phyloP scores from a whole-genome alignment of 2,329 filamentous ascomycete genomes.

The Blumeria graminis region DNA sequence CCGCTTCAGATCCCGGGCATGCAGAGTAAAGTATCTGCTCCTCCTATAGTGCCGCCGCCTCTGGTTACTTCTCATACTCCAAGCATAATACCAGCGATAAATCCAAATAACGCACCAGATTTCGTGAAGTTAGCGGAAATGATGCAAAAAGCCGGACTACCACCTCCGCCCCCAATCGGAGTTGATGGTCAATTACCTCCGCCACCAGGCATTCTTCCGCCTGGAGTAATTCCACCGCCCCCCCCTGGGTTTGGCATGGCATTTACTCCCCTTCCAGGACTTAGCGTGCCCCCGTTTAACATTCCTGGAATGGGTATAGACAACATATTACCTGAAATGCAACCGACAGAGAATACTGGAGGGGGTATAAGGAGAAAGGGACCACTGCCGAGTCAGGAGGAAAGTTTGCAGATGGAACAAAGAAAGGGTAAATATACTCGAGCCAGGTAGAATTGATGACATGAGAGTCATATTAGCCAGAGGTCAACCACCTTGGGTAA shows the following conservation, averaged over 20 bases:
- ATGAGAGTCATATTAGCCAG: no score
- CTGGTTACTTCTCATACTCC: slow-evolving; percentile 16
- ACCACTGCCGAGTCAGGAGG: slow-evolving; percentile 62
- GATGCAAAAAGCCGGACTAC: slow-evolving; percentile 40
- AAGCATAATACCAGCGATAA: slow-evolving; percentile 26
- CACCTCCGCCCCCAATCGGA: slow-evolving; percentile 27
- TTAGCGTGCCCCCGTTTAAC: slow-evolving; percentile 17
- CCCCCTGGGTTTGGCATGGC: slow-evolving; percentile 17
- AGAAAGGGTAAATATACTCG: slow-evolving; percentile 35
- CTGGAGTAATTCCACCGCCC: slow-evolving; percentile 20
- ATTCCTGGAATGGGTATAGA: slow-evolving; percentile 14
- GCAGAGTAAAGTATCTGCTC: slow-evolving; percentile 16
- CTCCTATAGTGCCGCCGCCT: slow-evolving; percentile 15
- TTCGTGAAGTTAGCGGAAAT: slow-evolving; percentile 36
- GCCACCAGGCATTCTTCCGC: slow-evolving; percentile 23
- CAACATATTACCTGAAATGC: neutral
- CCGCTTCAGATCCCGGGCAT: slow-evolving; percentile 26
- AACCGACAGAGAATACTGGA: slow-evolving; percentile 13
- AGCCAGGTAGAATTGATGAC: slow-evolving; percentile 8
- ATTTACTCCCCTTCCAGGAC: slow-evolving; percentile 16
- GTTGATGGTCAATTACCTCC: slow-evolving; percentile 13
- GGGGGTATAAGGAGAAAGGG: slow-evolving; percentile 31
- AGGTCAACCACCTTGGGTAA: no score
- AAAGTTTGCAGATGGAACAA: slow-evolving; percentile 59
- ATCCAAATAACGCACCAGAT: slow-evolving; percentile 34